Evolutionary conservation across 306 rosid genomes (phyloP).

Genomic region (Prunus kanzakura): DNA sequence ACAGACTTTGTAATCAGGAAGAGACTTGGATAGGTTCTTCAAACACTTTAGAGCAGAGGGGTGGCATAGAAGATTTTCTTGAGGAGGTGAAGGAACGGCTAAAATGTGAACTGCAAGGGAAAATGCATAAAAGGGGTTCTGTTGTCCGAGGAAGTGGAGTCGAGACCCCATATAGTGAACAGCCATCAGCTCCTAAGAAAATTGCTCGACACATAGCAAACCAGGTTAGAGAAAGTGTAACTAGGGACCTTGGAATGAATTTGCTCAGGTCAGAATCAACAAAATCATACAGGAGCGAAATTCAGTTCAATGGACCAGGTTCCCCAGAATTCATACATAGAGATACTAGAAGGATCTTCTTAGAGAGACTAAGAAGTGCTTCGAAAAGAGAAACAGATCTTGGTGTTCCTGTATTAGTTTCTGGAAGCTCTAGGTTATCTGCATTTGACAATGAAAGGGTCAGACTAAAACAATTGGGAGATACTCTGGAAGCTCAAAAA

Average conservation of each 20-base stretch:
- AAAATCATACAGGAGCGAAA: conserved; percentile 63
- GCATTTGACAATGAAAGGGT: conserved; percentile 42
- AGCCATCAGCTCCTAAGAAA: conserved; percentile 67
- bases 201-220: conserved; percentile 72
- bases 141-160: conserved; percentile 78
- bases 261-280: conserved; percentile 67
- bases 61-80: conserved; percentile 83
- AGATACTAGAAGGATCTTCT: conserved; percentile 66
- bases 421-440: conserved; percentile 44
- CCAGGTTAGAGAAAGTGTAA: conserved; percentile 68
- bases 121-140: conserved; percentile 47
- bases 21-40: conserved; percentile 63
- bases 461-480: conserved; percentile 33
- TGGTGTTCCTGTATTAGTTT: conserved; percentile 28
- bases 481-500: conserved; percentile 27
- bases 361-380: conserved; percentile 63
- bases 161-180: conserved; percentile 73
- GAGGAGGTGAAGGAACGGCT: conserved; percentile 89
- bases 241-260: conserved; percentile 56
- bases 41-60: conserved; percentile 51
- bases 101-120: conserved; percentile 76
- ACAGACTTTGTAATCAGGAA: conserved; percentile 51
- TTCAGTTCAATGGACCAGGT: conserved; percentile 48
- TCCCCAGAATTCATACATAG: conserved; percentile 63
- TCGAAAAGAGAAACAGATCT: conserved; percentile 43